Percentiles rank a stretch among this genome's conserved stretches.
Conservation (phyloP, 2,329 filamentous ascomycete species). For the Emmonsia crescens region DNA sequence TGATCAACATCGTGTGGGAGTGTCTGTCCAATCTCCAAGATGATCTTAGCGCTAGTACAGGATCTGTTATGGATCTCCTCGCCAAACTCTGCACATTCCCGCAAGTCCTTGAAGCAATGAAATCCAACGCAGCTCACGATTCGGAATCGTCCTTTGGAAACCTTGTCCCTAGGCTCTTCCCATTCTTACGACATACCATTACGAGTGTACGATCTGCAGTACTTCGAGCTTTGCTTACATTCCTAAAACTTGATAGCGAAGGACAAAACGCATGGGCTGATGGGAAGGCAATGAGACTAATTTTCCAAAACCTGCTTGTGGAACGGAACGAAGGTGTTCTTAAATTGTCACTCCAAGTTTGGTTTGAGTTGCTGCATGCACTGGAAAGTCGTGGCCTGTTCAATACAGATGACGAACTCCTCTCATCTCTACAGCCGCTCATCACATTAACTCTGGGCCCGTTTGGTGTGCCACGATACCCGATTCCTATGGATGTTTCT, state of each 20-base stretch:
- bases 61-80: conserved; percentile 95
- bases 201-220: conserved; percentile 90
- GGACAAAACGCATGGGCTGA: conserved; percentile 83
- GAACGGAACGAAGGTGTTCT: conserved; percentile 80
- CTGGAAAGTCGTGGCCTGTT: conserved; percentile 51
- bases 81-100: conserved; percentile 93
- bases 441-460: conserved; percentile 79
- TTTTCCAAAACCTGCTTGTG: conserved; percentile 92
- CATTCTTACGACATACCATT: conserved; percentile 93
- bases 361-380: conserved; percentile 64
- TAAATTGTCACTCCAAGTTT: conserved; percentile 74
- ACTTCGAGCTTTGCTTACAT: conserved; percentile 82
- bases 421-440: conserved; percentile 64
- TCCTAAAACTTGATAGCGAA: conserved; percentile 73
- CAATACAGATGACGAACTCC: conserved; percentile 61
- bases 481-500: conserved; percentile 79
- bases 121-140: conserved; percentile 70
- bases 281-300: conserved; percentile 72
- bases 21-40: conserved; percentile 95
- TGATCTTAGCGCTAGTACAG: conserved; percentile 92
- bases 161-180: conserved; percentile 85
- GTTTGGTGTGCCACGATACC: conserved; percentile 81
- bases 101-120: conserved; percentile 88
- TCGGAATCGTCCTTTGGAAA: conserved; percentile 83
- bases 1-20: conserved; percentile 95